These are phyloP conservation scores for Russula vinacea DNA, from an alignment of 768 basidiomycete species.

Conservation along the genomic window DNA sequence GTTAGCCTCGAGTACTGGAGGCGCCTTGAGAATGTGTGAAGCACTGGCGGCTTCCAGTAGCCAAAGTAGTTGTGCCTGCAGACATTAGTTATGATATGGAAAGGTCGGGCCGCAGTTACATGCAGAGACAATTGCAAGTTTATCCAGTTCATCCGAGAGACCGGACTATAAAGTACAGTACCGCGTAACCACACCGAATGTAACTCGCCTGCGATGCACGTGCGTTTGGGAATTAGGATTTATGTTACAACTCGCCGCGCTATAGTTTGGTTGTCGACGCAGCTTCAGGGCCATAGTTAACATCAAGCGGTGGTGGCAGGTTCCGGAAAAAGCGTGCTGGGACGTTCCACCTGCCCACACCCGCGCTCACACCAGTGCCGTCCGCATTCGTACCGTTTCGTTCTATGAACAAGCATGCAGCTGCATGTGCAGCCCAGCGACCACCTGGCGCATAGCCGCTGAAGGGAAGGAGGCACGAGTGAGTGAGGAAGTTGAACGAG, in stretches of 20 bases:
- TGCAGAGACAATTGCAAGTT: background rate
- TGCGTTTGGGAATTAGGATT: background rate
- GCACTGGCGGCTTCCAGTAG: too few relatives aligned
- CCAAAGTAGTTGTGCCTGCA: too few relatives aligned
- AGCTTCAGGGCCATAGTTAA: background rate
- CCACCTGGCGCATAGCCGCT: conserved; percentile 29
- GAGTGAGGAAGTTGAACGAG: too few relatives aligned
- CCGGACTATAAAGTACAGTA: background rate
- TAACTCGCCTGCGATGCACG: background rate
- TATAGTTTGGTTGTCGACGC: conserved; percentile 20
- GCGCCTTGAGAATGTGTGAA: too few relatives aligned
- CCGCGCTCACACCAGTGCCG: background rate
- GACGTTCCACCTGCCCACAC: conserved; percentile 1
- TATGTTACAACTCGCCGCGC: background rate
- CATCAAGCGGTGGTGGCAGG: conserved; percentile 5
- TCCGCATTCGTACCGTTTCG: conserved; percentile 12
- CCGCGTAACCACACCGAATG: background rate
- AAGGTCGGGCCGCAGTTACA: too few relatives aligned
- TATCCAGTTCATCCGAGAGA: background rate
- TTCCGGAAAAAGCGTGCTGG: conserved; percentile 14
- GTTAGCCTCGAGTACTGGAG: too few relatives aligned
- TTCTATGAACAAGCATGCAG: conserved; percentile 30
- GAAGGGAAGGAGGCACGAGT: too few relatives aligned
- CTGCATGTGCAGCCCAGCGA: conserved; percentile 28
- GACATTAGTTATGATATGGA: too few relatives aligned